Base-by-base conservation (phyloP, 306 rosid species). In the Ceratonia siliqua region DNA sequence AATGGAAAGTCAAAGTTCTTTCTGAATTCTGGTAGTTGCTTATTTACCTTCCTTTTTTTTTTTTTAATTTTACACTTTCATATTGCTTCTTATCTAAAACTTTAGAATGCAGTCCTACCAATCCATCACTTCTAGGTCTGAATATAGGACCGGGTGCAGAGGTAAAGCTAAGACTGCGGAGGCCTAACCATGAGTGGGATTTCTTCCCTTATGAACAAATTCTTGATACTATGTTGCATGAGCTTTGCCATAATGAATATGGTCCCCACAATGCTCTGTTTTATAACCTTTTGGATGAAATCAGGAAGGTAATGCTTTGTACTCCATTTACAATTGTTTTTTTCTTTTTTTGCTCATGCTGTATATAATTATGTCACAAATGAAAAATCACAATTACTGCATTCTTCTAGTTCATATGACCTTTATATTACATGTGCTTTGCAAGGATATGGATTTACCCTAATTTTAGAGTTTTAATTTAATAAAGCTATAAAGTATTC, bases 191-290 rank as follows among this genome's bases (percentile, higher is more conserved):
- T 2, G 84, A 84, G 11, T 82, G 91, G 91, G 77, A 85, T 82
- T 87, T 87, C 82, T 85, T 74, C 73, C 87, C 87, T 5, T 82
- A 71, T 68, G 91, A 87, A 73, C 89, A 87, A 81, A 82, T 85
- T 69, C 87, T 80, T 50, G 87, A 87, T 70, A 87, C 91, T 30
- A 87, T 85, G 91, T 75, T 87, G 35, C 91, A 87, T 15, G 91
- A 87, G 81, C 89, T 87, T 64, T 87, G 85, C 84, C 91, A 87
- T 78, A 87, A 80, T 43, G 82, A 82, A 8, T 45, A 77, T 75
- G 89, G 91, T 15, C 89, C 89, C 21, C 91, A 87, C 33, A 80
- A 87, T 59, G 78, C 87, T 48, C 84, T 80, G 66, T 87, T 87
- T 78, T 85, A 85, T 79, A 85, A 63, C 56, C 91, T 87, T 68